Evolutionary conservation across 805 yeast genomes (phyloP).

Genomic region (Saturnispora diversa): DNA sequence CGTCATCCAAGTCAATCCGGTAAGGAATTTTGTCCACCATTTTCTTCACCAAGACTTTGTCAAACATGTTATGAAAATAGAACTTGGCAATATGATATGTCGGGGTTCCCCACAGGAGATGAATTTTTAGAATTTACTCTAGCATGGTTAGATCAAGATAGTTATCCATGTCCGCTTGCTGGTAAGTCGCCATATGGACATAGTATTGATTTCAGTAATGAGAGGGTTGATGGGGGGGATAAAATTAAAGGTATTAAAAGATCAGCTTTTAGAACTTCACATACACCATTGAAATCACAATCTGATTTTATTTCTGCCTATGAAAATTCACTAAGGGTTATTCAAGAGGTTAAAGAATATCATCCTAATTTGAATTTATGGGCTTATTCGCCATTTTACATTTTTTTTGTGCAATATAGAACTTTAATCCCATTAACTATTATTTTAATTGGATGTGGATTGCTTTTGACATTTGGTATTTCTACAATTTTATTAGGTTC

Average conservation of each 20-base stretch:
- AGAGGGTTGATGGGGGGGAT: slow-evolving; percentile 16
- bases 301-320: slow-evolving; percentile 77
- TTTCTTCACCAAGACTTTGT: slow-evolving; percentile 63
- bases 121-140: slow-evolving; percentile 62
- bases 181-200: slow-evolving; percentile 87
- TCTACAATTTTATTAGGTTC: slow-evolving; percentile 62
- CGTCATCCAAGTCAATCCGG: slow-evolving; percentile 32
- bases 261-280: slow-evolving; percentile 73
- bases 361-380: slow-evolving; percentile 45
- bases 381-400: slow-evolving; percentile 90
- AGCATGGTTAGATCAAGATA: slow-evolving; percentile 74
- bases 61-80: slow-evolving; percentile 60
- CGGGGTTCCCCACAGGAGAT: slow-evolving; percentile 70
- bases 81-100: slow-evolving; percentile 65
- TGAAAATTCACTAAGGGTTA: slow-evolving; percentile 59
- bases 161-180: slow-evolving; percentile 90
- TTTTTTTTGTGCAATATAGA: slow-evolving; percentile 83
- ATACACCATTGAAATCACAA: slow-evolving; percentile 73
- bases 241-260: slow-evolving; percentile 33
- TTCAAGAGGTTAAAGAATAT: slow-evolving; percentile 42
- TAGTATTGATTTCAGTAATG: slow-evolving; percentile 37
- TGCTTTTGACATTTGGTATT: slow-evolving; percentile 39
- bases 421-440: slow-evolving; percentile 55
- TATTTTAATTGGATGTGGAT: slow-evolving; percentile 44
- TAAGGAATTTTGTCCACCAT: slow-evolving; percentile 57